Base-by-base conservation (phyloP, 495 filamentous ascomycete species). In the Usnea hakonensis region DNA sequence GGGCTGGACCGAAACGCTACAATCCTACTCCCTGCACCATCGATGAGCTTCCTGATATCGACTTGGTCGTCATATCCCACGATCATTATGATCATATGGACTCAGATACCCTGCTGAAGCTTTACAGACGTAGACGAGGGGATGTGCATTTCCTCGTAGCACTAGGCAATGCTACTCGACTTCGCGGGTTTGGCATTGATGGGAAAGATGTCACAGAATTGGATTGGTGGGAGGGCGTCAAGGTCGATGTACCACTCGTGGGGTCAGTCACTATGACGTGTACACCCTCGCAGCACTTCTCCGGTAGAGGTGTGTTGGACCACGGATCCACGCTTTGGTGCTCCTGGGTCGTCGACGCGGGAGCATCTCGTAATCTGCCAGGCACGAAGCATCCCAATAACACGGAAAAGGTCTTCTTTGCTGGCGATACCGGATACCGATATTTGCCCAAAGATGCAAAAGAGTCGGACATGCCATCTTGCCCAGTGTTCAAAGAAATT, bases 21-120 rank as follows among this genome's bases (percentile, higher is more conserved):
- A 77, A 75, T 40, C 79, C 77, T 1, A 70, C 79, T 2, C 82
- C 82, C 1, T 83, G 81, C 63, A 59, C 65, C 16, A 58, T 78
- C 7, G 66, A 73, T 10, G 78, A 78, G 54, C 63, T 83, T 10
- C 81, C 81, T 7, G 72, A 76, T 19, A 70, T 81, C 28, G 80
- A 83, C 55, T 67, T 73, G 16, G 73, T 83, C n/a, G 66, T 73
- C 37, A 77, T 83, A 28, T 75, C 72, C 38, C 80, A 83, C 65
- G 78, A 81, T 64, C 80, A 83, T 64, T 81, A 78, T 63, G 80
- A 83, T 60, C 80, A 83, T 61, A 66, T 83, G 60, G 80, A 83
- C 62, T 59, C 63, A 38, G 68, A 71, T 32, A 75, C 75, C 0
- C 64, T 83, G 28, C 68, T 59, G 59, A 67, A 71, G 28, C 48